phyloP scores from a whole-genome alignment of 148 eudicot species.

The Tetragonia tetragonoides region DNA sequence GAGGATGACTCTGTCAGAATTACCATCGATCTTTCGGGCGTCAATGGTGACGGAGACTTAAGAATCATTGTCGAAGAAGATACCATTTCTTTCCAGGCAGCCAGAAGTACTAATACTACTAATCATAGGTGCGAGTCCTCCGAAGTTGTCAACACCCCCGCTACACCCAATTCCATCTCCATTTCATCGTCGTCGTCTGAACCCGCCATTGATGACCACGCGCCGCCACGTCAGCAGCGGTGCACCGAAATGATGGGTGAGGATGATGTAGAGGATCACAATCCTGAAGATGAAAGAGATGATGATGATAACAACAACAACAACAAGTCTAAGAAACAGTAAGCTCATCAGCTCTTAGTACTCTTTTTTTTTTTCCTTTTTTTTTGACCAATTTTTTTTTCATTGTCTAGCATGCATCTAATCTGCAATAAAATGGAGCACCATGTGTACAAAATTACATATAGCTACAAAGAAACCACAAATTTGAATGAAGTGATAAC shows the following conservation, averaged over 20 bases:
- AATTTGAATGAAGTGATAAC: no score
- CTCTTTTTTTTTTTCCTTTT: background rate
- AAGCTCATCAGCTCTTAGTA: conserved; percentile 10
- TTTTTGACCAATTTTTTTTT: background rate
- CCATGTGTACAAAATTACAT: background rate
- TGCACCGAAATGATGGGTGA: background rate
- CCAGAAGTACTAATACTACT: conserved; percentile 3
- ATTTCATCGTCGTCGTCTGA: conserved; percentile 65
- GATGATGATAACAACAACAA: conserved; percentile 17
- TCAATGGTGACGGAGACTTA: no score
- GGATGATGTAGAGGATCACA: conserved; percentile 6
- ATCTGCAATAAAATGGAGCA: background rate
- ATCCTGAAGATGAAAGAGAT: conserved; percentile 21
- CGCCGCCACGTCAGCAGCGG: background rate
- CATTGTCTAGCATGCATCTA: no score
- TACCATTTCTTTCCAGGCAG: no score
- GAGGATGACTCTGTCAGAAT: no score
- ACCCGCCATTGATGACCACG: conserved; percentile 33
- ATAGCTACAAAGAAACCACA: no score
- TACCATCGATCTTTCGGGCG: no score
- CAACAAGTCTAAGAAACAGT: conserved; percentile 54
- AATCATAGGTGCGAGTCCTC: conserved; percentile 30
- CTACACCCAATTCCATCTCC: conserved; percentile 56
- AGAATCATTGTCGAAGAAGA: no score
- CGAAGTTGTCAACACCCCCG: conserved; percentile 54